Conservation (phyloP, 192 early-diverging fungal species). For the Linderina pennispora region DNA sequence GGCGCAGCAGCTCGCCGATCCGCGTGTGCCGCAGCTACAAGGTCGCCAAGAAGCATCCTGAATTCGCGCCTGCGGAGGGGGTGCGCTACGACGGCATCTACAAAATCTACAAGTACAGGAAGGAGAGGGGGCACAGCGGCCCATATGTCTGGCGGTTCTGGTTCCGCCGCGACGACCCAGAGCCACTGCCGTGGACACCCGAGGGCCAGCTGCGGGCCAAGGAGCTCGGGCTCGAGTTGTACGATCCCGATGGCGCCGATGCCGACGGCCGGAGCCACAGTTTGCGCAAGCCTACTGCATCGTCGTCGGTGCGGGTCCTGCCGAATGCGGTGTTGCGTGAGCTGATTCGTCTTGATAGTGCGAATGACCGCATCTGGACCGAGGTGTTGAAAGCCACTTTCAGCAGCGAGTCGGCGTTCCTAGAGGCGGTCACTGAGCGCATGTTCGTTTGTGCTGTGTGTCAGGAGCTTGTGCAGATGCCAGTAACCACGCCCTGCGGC, state of each 20-base stretch:
- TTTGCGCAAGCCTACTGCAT: not conserved
- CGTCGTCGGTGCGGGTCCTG: not conserved
- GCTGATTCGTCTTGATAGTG: constrained; percentile 35
- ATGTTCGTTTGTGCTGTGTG: constrained; percentile 37
- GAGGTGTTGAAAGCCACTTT: constrained; percentile 9
- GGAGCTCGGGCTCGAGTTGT: constrained; percentile 42
- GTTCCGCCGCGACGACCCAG: constrained; percentile 58
- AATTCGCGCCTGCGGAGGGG: constrained; percentile 49
- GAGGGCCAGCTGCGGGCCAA: constrained; percentile 46
- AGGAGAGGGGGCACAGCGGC: constrained; percentile 40
- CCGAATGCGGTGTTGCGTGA: too few relatives aligned
- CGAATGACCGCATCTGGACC: constrained; percentile 31
- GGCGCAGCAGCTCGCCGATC: constrained; percentile 50
- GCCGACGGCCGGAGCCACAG: too few relatives aligned
- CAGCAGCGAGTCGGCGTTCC: constrained; percentile 12
- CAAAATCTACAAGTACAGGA: constrained; percentile 61
- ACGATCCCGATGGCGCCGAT: constrained; percentile 11
- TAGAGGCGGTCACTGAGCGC: constrained; percentile 22
- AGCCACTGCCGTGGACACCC: constrained; percentile 58
- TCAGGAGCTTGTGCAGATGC: constrained; percentile 35
- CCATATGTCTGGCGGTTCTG: constrained; percentile 56
- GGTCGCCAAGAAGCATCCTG: constrained; percentile 41
- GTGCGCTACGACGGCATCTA: constrained; percentile 65
- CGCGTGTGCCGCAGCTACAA: constrained; percentile 53
- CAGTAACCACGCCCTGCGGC: constrained; percentile 31